phyloP scores from a whole-genome alignment of 129 eudicot species.

The Flaveria linearis region DNA sequence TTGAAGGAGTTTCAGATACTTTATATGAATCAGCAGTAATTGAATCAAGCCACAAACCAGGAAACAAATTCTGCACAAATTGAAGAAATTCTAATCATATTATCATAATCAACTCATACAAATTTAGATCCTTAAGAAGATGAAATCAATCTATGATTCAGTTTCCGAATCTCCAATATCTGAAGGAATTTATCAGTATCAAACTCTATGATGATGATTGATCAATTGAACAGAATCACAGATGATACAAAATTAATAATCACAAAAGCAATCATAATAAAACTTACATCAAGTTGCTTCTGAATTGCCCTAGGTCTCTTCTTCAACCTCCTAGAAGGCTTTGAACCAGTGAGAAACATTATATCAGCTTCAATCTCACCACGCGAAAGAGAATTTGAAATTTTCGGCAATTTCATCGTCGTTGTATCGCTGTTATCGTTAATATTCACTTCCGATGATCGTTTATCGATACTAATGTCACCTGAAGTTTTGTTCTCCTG shows the following conservation, averaged over 20 bases:
- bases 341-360: not conserved
- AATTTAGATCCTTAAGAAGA: no score
- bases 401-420: not conserved
- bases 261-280: no score
- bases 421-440: not conserved
- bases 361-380: not conserved
- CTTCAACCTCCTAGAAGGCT: not conserved
- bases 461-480: not conserved
- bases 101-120: no score
- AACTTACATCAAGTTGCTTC: not conserved
- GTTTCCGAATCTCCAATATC: no score
- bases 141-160: no score
- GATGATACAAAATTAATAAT: no score
- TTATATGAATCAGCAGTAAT: not conserved
- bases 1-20: not conserved
- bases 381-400: constrained; percentile 6
- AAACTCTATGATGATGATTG: no score
- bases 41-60: constrained; percentile 10
- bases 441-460: not conserved
- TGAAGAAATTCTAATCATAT: not conserved
- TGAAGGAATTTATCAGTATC: no score
- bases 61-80: constrained; percentile 2
- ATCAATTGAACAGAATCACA: no score
- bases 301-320: not conserved
- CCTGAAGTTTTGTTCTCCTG: not conserved